phyloP scores from a whole-genome alignment of 2,329 filamentous ascomycete genomes.

The Pseudocercospora vitis region DNA sequence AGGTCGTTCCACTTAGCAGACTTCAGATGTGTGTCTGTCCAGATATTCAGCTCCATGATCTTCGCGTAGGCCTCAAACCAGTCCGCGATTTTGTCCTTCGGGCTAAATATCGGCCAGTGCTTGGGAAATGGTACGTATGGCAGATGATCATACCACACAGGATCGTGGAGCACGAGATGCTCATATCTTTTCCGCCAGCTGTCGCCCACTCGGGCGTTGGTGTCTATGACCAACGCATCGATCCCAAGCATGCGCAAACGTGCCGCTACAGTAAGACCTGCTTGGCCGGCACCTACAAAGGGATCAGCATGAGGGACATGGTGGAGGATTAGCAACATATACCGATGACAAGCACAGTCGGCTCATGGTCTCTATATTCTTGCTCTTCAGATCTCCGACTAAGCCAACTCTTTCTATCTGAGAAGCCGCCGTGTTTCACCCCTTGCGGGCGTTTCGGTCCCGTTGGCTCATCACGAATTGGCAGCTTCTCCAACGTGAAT shows the following conservation, averaged over 20 bases:
- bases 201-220: constrained; percentile 1
- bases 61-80: constrained; percentile 67
- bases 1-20: constrained; percentile 50
- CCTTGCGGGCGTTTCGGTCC: not conserved
- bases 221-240: constrained; percentile 4
- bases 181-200: constrained; percentile 4
- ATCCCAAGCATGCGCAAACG: not conserved
- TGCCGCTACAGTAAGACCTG: not conserved
- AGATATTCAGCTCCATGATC: constrained; percentile 66
- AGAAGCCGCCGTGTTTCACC: not conserved
- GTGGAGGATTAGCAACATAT: too few species aligned
- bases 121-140: constrained; percentile 65
- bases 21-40: constrained; percentile 51
- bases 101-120: constrained; percentile 68
- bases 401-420: not conserved
- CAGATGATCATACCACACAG: constrained; percentile 60
- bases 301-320: not conserved
- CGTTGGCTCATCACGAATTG: not conserved
- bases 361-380: not conserved
- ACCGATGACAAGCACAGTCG: constrained; percentile 2
- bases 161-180: constrained; percentile 53
- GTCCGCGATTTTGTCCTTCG: constrained; percentile 69
- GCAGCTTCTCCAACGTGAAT: not conserved
- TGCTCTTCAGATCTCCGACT: not conserved
- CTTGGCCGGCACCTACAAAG: constrained; percentile 1